phyloP scores from a whole-genome alignment of 2,329 filamentous ascomycete genomes.

The Verticillium longisporum region DNA sequence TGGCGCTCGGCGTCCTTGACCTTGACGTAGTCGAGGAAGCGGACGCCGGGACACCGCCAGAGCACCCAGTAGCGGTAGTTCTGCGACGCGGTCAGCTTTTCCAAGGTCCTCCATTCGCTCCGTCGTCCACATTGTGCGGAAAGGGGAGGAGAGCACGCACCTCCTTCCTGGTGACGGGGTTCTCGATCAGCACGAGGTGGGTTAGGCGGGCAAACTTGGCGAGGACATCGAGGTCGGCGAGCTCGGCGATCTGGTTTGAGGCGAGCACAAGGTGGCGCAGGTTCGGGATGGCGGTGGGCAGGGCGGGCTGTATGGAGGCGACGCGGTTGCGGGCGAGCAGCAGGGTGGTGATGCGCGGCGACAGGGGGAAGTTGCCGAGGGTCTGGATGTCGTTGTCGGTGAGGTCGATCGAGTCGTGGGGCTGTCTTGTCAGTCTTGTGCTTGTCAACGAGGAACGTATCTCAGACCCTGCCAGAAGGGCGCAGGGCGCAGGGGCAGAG shows the following conservation, averaged over 20 bases:
- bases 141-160: slow-evolving; percentile 41
- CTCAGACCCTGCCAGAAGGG: no score
- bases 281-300: slow-evolving; percentile 73
- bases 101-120: background rate
- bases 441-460: no score
- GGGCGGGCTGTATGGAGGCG: slow-evolving; percentile 66
- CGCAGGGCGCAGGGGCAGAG: background rate
- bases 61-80: slow-evolving; percentile 90
- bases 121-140: background rate
- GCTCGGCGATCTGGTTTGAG: slow-evolving; percentile 73
- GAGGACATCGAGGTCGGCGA: slow-evolving; percentile 83
- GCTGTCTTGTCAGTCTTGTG: slow-evolving; percentile 38
- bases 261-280: slow-evolving; percentile 76
- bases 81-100: slow-evolving; percentile 35
- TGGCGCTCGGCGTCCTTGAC: slow-evolving; percentile 80
- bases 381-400: slow-evolving; percentile 95
- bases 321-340: slow-evolving; percentile 88
- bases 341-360: slow-evolving; percentile 78
- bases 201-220: slow-evolving; percentile 62
- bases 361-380: slow-evolving; percentile 87
- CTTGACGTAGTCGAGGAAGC: slow-evolving; percentile 89
- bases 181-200: slow-evolving; percentile 76
- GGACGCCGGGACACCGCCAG: slow-evolving; percentile 75
- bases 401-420: slow-evolving; percentile 94
- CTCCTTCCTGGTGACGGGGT: slow-evolving; percentile 89